Evolutionary conservation across 2,329 filamentous ascomycete genomes (phyloP), one percentile per base, ranked within the genome.

Genomic region (Colletotrichum simmondsii): DNA sequence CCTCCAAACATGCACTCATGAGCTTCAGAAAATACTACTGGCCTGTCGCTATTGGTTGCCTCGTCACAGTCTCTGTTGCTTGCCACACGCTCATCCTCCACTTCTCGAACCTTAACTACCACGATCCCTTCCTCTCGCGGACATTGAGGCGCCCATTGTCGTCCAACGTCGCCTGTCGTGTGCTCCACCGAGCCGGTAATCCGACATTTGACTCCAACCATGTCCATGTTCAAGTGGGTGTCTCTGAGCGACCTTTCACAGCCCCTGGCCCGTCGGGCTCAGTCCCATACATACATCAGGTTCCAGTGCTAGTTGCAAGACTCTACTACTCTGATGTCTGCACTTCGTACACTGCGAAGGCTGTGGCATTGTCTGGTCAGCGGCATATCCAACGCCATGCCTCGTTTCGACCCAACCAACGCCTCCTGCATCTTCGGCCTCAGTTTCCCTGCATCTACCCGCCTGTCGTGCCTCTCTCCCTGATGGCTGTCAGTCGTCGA

Each of bases 321-420:
- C 14, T 53, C 60, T 28, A 53, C 49, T 16, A 35, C 32, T 32
- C 32, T 42, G 16, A 12, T 14, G 37, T 42, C 37, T 42, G 30
- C 30, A 30, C 30, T 32, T 32, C 30, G 32, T 35, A 35, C 37
- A 49, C 42, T 56, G 53, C 22, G 11, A 26, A 12, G 3, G 14
- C 53, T 28, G 22, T 56, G 53, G 22, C 16, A 24, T 26, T 28
- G 53, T 56, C 4, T 11, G 24, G 22, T 24, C 49, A 16, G 46
- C 46, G 49, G 61, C 30, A 64, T 22, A 46, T 30, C 52, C 62
- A 65, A 54, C 49, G n/a, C 52, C 32, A 37, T 42, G 30, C 24
- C 52, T 42, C 58, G 63, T 63, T 69, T 72, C 65, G 59, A 69
- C 69, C 69, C 69, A 72, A 72, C 65, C 58, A 32, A 52, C 24